Evolutionary conservation across 768 basidiomycete genomes (phyloP).

Genomic region (Mycena chlorophos): DNA sequence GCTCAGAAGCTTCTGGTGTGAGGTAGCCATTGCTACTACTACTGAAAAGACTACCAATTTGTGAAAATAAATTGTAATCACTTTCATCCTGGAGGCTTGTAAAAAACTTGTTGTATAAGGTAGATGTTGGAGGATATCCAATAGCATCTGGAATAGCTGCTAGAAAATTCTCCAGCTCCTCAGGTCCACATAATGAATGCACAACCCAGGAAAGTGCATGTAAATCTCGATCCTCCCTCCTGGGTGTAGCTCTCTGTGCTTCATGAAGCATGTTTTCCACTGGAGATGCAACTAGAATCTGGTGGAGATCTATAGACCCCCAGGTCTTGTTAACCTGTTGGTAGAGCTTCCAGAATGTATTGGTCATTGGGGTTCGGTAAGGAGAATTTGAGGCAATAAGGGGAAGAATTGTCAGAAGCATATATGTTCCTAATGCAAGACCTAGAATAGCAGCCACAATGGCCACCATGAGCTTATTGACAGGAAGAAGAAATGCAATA

Average conservation of each 20-base stretch:
- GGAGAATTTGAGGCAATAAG: not conserved
- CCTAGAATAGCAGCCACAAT: not conserved
- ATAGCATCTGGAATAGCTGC: slow-evolving; percentile 1
- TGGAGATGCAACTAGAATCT: not conserved
- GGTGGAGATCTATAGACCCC: not conserved
- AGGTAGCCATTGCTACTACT: not conserved
- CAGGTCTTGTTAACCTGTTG: not conserved
- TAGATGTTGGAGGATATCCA: not conserved
- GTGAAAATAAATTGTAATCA: not conserved
- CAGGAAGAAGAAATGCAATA: slow-evolving; percentile 2
- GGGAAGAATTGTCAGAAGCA: slow-evolving; percentile 3
- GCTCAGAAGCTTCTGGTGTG: not conserved
- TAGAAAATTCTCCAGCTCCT: slow-evolving; percentile 5
- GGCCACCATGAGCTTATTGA: not conserved
- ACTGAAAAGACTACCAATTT: not conserved
- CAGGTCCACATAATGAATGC: not conserved
- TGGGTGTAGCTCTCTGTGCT: not conserved
- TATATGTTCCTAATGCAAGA: not conserved
- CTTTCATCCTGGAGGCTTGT: not conserved
- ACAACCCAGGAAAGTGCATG: slow-evolving; percentile 4
- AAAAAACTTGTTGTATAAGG: not conserved
- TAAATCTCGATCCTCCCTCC: not conserved
- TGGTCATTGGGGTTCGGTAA: not conserved
- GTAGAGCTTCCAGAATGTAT: not conserved
- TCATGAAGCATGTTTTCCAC: not conserved